Evolutionary conservation across 768 basidiomycete genomes (phyloP).

Genomic region (Panaeolus cyanescens): DNA sequence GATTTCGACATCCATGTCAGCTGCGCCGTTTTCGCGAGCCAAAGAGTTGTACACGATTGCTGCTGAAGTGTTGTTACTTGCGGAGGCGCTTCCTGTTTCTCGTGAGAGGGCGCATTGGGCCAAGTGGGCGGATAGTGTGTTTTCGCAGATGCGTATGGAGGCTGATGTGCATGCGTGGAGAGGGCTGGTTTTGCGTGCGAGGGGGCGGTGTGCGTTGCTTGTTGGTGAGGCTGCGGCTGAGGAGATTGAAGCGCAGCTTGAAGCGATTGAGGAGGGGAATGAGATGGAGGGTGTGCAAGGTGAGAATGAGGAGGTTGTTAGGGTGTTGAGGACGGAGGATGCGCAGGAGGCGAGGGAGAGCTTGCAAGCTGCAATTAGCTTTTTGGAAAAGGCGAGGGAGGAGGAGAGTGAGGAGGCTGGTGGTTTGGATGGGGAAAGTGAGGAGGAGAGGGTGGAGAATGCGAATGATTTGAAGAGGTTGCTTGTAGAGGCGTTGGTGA

Average conservation of each 20-base stretch:
- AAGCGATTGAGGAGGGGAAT: constrained; percentile 29
- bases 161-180: constrained; percentile 54
- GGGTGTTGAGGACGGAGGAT: constrained; percentile 43
- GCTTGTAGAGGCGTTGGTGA: constrained; percentile 57
- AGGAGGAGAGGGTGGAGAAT: constrained; percentile 18
- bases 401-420: constrained; percentile 11
- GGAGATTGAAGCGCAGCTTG: constrained; percentile 54
- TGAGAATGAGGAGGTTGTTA: constrained; percentile 6
- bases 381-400: constrained; percentile 42
- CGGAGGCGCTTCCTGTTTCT: constrained; percentile 52
- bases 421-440: constrained; percentile 6
- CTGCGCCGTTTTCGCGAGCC: constrained; percentile 48
- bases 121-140: constrained; percentile 59
- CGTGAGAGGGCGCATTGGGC: constrained; percentile 58
- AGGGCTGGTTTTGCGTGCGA: constrained; percentile 41
- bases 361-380: constrained; percentile 44
- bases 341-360: constrained; percentile 59
- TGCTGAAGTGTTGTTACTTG: constrained; percentile 57
- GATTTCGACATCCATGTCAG: background rate
- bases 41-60: constrained; percentile 66
- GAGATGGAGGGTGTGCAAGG: constrained; percentile 8
- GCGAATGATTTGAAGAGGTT: constrained; percentile 31
- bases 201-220: constrained; percentile 52
- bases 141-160: constrained; percentile 67
- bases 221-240: constrained; percentile 58